A percentile compares a stretch with the other conserved stretches of the same genome.
phyloP scores from a whole-genome alignment of 352 stramenopile genomes.

The Albugo laibachii region DNA sequence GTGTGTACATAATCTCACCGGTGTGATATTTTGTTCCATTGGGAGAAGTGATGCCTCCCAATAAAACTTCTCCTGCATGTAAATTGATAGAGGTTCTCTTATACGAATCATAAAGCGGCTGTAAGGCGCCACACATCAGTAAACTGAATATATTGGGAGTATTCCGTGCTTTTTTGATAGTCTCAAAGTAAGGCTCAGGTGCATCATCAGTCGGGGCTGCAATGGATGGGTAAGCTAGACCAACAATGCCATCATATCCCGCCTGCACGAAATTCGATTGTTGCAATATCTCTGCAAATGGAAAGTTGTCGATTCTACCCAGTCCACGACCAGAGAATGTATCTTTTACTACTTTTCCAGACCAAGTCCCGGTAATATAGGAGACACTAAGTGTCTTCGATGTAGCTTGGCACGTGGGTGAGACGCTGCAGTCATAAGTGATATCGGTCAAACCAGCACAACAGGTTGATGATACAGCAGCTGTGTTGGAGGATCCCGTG shows the following conservation, averaged over 20 bases:
- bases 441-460: conserved; percentile 36
- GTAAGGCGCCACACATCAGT: conserved; percentile 59
- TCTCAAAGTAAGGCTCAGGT: conserved; percentile 45
- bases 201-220: conserved; percentile 24
- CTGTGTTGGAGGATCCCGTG: conserved; percentile 64
- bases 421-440: conserved; percentile 45
- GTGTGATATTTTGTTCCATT: conserved; percentile 33
- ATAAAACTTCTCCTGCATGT: conserved; percentile 34
- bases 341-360: conserved; percentile 34
- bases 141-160: conserved; percentile 44
- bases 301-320: conserved; percentile 19
- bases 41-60: conserved; percentile 26
- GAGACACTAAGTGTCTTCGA: conserved; percentile 27
- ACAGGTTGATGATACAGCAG: conserved; percentile 54
- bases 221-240: conserved; percentile 35
- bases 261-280: conserved; percentile 50
- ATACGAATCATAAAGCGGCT: conserved; percentile 18
- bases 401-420: conserved; percentile 25
- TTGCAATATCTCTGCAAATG: conserved; percentile 32
- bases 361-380: conserved; percentile 64
- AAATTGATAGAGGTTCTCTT: conserved; percentile 16
- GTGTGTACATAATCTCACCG: conserved; percentile 43
- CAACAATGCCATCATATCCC: conserved; percentile 59
- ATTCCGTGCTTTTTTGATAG: conserved; percentile 10
- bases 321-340: conserved; percentile 40